These are phyloP conservation scores for Xylariales sp. DNA, from an alignment of 2,329 filamentous ascomycete species.

Conservation along the genomic window DNA sequence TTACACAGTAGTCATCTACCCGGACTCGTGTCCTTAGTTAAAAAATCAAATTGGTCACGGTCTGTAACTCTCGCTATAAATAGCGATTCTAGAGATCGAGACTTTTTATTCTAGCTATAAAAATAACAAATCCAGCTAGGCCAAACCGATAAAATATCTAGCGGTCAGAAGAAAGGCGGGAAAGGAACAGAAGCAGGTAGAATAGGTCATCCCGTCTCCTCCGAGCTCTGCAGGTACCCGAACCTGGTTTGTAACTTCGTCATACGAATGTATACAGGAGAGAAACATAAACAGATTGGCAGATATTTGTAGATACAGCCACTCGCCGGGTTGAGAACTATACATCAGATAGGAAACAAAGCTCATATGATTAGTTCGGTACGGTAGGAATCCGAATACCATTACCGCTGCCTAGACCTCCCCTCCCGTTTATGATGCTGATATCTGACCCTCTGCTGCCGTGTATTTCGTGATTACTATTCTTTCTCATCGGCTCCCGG, in stretches of 20 bases:
- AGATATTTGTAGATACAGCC: background rate
- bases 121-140: background rate
- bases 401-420: background rate
- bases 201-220: background rate
- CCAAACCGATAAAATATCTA: background rate
- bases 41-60: background rate
- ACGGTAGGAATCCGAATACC: background rate
- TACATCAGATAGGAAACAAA: background rate
- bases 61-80: background rate
- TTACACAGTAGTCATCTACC: no score
- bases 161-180: background rate
- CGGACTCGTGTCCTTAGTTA: background rate
- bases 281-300: slow-evolving; percentile 9
- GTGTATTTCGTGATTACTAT: background rate
- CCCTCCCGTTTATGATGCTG: background rate
- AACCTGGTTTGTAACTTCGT: slow-evolving; percentile 11
- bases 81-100: background rate
- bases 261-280: slow-evolving; percentile 15
- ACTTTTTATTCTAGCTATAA: background rate
- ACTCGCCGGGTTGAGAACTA: background rate
- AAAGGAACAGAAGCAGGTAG: background rate
- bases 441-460: background rate
- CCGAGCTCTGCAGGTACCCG: slow-evolving; percentile 31
- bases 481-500: background rate
- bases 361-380: background rate